Percentiles rank a stretch among this genome's conserved stretches.
phyloP scores from a whole-genome alignment of 1,139 yeast species.

The Hansenula lynferdii region DNA sequence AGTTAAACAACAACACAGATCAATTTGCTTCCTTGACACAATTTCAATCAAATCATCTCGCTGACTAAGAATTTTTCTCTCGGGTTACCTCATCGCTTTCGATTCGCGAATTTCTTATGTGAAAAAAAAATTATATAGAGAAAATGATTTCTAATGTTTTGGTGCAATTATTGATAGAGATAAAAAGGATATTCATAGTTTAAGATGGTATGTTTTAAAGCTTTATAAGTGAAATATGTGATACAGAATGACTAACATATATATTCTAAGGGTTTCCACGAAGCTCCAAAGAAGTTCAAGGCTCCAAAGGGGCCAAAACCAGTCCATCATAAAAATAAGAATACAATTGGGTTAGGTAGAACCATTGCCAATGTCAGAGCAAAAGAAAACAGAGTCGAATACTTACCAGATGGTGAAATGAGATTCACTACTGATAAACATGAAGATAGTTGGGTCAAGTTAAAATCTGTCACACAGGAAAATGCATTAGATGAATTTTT shows the following conservation, averaged over 20 bases:
- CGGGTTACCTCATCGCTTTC: not conserved
- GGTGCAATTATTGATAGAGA: too few species aligned
- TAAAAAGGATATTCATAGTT: too few species aligned
- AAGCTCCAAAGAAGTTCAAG: slow-evolving; percentile 48
- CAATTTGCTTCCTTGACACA: too few species aligned
- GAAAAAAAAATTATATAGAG: not conserved
- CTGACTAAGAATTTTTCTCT: not conserved
- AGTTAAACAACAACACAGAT: not conserved
- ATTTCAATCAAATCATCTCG: not conserved
- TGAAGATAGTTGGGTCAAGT: slow-evolving; percentile 85
- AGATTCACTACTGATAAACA: slow-evolving; percentile 77
- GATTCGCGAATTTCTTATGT: not conserved
- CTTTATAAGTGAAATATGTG: too few species aligned
- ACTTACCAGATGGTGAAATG: slow-evolving; percentile 81
- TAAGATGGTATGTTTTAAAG: too few species aligned
- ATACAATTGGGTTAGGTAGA: slow-evolving; percentile 84
- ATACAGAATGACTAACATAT: too few species aligned
- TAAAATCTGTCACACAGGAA: slow-evolving; percentile 93
- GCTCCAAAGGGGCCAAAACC: slow-evolving; percentile 93
- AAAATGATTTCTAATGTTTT: not conserved
- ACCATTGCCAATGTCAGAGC: slow-evolving; percentile 73
- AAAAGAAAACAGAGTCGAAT: slow-evolving; percentile 63
- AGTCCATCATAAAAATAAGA: slow-evolving; percentile 76
- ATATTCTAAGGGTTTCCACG: slow-evolving; percentile 48
- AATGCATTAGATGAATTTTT: slow-evolving; percentile 91